A percentile compares a stretch with the other conserved stretches of the same genome.
Evolutionary conservation across 139 green algal species (phyloP).

Genomic region (Picochlorum sp.): DNA sequence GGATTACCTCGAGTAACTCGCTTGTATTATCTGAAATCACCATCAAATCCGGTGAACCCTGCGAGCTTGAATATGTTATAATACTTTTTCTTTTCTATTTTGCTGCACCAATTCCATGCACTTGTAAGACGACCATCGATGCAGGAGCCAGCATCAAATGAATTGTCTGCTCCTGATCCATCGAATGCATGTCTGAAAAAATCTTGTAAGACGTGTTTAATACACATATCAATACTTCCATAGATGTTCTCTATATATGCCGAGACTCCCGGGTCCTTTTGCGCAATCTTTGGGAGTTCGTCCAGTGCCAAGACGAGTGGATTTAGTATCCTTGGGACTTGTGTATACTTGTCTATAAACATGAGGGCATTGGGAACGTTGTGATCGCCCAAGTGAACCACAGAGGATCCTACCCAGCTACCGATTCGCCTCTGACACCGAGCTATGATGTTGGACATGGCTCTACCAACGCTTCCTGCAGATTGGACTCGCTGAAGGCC

Average conservation of each 20-base stretch:
- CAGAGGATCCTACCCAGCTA: slow-evolving; percentile 79
- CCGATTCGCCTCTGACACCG: slow-evolving; percentile 73
- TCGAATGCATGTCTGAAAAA: slow-evolving; percentile 95
- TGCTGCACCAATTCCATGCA: slow-evolving; percentile 87
- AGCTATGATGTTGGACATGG: slow-evolving; percentile 64
- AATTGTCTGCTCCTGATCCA: slow-evolving; percentile 73
- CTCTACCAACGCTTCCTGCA: slow-evolving; percentile 48
- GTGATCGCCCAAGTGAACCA: slow-evolving; percentile 93
- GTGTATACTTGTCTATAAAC: slow-evolving; percentile 97
- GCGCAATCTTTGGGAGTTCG: slow-evolving; percentile 60
- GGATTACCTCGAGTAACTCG: background rate
- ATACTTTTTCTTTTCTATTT: slow-evolving; percentile 51
- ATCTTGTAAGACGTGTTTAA: slow-evolving; percentile 68
- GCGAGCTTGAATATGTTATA: slow-evolving; percentile 73
- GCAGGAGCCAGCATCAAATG: slow-evolving; percentile 68
- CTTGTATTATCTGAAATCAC: slow-evolving; percentile 33
- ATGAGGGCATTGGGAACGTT: slow-evolving; percentile 91
- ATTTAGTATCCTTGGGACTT: slow-evolving; percentile 89
- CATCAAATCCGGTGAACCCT: slow-evolving; percentile 82
- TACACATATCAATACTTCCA: slow-evolving; percentile 56
- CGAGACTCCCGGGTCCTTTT: slow-evolving; percentile 33
- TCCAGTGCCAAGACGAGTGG: slow-evolving; percentile 80
- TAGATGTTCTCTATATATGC: slow-evolving; percentile 44
- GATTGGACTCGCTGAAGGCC: slow-evolving; percentile 90
- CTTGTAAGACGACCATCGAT: slow-evolving; percentile 57